These are phyloP conservation scores for Cadophora sp. DNA, from an alignment of 2,329 filamentous ascomycete species.

Conservation along the genomic window DNA sequence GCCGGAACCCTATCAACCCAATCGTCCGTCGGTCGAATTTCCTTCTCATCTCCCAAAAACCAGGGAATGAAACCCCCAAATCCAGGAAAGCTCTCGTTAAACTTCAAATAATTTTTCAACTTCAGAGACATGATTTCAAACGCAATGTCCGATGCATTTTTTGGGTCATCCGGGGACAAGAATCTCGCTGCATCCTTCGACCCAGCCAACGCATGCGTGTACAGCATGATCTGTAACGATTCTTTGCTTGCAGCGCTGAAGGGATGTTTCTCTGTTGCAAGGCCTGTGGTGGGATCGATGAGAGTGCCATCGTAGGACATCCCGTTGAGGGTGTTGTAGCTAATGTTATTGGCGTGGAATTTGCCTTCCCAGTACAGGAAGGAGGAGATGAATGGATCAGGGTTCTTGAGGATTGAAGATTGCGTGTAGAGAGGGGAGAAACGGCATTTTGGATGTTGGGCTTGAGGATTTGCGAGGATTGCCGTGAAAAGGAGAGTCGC, in stretches of 20 bases:
- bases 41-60: neutral
- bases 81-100: neutral
- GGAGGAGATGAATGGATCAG: conserved; percentile 46
- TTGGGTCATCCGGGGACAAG: neutral
- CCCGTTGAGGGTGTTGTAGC: conserved; percentile 49
- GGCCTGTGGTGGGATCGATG: conserved; percentile 26
- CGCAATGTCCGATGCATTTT: neutral
- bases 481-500: neutral
- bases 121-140: neutral
- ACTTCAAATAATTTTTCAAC: neutral
- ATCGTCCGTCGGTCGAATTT: neutral
- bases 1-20: neutral
- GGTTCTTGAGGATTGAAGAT: conserved; percentile 32
- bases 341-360: conserved; percentile 51
- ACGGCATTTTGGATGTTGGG: conserved; percentile 20
- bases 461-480: conserved; percentile 31
- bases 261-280: conserved; percentile 19
- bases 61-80: neutral
- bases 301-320: conserved; percentile 51
- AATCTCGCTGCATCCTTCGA: conserved; percentile 46
- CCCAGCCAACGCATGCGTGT: conserved; percentile 49
- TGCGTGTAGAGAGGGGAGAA: neutral
- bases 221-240: conserved; percentile 52
- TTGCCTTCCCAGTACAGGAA: conserved; percentile 53
- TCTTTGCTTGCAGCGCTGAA: conserved; percentile 51